phyloP scores from a whole-genome alignment of 2,329 filamentous ascomycete genomes.

The Endocalyx cinctus region DNA sequence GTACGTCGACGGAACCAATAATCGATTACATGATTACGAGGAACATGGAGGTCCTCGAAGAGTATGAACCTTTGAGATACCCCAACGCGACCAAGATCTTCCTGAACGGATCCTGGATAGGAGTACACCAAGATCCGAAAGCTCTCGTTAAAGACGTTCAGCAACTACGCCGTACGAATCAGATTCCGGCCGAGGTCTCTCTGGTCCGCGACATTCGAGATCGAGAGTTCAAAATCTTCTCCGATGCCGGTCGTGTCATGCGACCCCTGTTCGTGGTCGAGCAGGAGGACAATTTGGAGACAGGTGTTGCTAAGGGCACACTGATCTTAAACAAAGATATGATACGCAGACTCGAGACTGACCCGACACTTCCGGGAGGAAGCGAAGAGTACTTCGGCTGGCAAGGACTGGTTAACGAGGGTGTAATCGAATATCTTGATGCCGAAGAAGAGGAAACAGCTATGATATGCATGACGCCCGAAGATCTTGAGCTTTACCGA shows the following conservation, averaged over 20 bases:
- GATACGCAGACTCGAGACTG: conserved; percentile 69
- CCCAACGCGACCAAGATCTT: conserved; percentile 97
- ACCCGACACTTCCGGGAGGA: conserved; percentile 61
- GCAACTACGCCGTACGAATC: conserved; percentile 71
- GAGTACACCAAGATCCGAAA: conserved; percentile 84
- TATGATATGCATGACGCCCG: conserved; percentile 99
- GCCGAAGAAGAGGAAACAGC: conserved; percentile 97
- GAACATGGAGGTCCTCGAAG: conserved; percentile 94
- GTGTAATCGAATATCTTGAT: conserved; percentile 92
- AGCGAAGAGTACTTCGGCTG: conserved; percentile 70
- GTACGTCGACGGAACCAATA: conserved; percentile 84
- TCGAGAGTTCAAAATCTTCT: conserved; percentile 97
- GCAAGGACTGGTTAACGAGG: conserved; percentile 77
- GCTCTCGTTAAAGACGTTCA: conserved; percentile 77
- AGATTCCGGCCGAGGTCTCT: conserved; percentile 88
- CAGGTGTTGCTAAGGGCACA: conserved; percentile 54
- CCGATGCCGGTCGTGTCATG: conserved; percentile 92
- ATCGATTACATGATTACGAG: conserved; percentile 93
- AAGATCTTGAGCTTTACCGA: conserved; percentile 79
- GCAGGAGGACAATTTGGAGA: conserved; percentile 72
- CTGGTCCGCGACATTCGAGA: conserved; percentile 95
- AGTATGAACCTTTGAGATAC: conserved; percentile 81
- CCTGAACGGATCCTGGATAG: conserved; percentile 97
- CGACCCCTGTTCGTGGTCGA: conserved; percentile 91
- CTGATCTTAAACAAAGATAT: conserved; percentile 81